Evolutionary conservation across 345 rosid species (phyloP).

Genomic region (Mangifera indica): DNA sequence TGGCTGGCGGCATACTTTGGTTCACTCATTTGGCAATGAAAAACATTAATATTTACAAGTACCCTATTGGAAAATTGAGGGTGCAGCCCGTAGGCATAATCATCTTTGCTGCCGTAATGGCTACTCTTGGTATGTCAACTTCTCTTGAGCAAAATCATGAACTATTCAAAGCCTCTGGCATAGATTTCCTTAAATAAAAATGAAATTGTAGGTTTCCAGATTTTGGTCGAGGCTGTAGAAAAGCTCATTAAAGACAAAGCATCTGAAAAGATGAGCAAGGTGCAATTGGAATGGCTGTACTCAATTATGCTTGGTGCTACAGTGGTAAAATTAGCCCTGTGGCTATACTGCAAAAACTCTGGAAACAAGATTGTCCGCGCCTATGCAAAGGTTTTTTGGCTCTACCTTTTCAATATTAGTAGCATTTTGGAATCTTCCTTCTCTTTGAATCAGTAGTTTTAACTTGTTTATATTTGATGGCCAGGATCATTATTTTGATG

Average conservation of each 20-base stretch:
- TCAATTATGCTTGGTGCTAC: slow-evolving; percentile 83
- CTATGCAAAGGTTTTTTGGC: slow-evolving; percentile 63
- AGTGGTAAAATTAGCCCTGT: slow-evolving; percentile 65
- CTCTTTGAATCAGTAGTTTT: background rate
- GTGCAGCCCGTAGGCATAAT: slow-evolving; percentile 94
- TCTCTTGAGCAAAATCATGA: background rate
- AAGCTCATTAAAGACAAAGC: slow-evolving; percentile 46
- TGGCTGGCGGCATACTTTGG: slow-evolving; percentile 98
- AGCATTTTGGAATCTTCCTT: background rate
- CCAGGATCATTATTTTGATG: slow-evolving; percentile 94
- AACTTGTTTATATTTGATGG: background rate
- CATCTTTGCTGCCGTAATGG: slow-evolving; percentile 92
- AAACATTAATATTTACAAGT: slow-evolving; percentile 72
- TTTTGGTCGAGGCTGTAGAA: slow-evolving; percentile 71
- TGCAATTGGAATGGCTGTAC: slow-evolving; percentile 65
- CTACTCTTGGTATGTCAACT: slow-evolving; percentile 69
- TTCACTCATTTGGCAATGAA: slow-evolving; percentile 89
- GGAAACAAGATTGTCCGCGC: slow-evolving; percentile 84
- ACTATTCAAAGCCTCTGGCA: background rate
- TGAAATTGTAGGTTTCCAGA: slow-evolving; percentile 61
- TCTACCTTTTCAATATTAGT: background rate
- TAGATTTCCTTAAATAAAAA: background rate
- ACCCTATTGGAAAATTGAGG: slow-evolving; percentile 95
- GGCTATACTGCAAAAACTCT: slow-evolving; percentile 84
- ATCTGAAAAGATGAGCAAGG: slow-evolving; percentile 44